phyloP scores from a whole-genome alignment of 1,139 yeast species.

The Kodamaea fungicola region DNA sequence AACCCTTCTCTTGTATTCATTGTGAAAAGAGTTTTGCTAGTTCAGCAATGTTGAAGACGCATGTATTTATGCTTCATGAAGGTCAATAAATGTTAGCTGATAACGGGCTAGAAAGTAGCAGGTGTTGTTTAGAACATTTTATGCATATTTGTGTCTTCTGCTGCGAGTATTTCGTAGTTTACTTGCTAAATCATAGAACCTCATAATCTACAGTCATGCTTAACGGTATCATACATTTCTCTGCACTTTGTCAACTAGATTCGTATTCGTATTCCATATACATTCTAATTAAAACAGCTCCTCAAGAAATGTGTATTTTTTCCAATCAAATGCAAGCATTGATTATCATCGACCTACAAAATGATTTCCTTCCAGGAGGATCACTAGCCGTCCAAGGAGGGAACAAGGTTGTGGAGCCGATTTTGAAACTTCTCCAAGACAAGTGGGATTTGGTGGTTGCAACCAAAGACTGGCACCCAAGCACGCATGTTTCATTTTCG shows the following conservation, averaged over 20 bases:
- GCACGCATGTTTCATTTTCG: slow-evolving; percentile 77
- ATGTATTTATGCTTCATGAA: slow-evolving; percentile 6
- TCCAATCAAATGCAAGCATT: slow-evolving; percentile 40
- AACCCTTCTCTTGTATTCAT: slow-evolving; percentile 45
- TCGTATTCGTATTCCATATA: no score
- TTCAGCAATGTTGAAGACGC: slow-evolving; percentile 37
- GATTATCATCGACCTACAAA: slow-evolving; percentile 75
- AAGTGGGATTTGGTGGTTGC: slow-evolving; percentile 66
- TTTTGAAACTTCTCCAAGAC: slow-evolving; percentile 41
- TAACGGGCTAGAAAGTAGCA: no score
- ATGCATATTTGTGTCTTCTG: no score
- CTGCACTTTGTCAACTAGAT: no score
- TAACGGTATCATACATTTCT: no score
- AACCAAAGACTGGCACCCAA: slow-evolving; percentile 90
- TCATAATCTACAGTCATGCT: no score
- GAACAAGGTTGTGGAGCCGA: slow-evolving; percentile 49
- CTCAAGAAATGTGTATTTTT: no score
- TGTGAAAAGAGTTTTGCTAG: slow-evolving; percentile 58
- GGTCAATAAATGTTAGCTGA: no score
- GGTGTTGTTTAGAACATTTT: no score
- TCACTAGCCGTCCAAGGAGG: slow-evolving; percentile 72
- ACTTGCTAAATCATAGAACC: no score
- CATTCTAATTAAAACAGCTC: no score
- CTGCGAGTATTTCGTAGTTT: no score
- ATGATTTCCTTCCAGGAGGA: slow-evolving; percentile 80